phyloP scores from a whole-genome alignment of 2,329 filamentous ascomycete species.

The Fusarium chlamydosporum region DNA sequence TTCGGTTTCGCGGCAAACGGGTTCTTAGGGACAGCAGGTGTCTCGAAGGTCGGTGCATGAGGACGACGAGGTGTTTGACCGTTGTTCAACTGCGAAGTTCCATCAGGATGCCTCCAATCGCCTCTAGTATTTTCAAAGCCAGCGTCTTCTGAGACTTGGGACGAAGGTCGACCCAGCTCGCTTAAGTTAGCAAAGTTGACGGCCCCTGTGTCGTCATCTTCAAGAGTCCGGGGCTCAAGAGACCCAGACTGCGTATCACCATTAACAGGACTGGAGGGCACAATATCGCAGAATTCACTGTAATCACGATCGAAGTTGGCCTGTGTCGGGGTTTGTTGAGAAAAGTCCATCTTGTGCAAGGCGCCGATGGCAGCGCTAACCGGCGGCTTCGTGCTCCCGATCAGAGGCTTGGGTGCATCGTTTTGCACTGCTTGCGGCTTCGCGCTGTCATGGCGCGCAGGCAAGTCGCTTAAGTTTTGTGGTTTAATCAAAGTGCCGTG shows the following conservation, averaged over 20 bases:
- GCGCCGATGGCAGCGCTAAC: slow-evolving; percentile 36
- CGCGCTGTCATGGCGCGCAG: slow-evolving; percentile 44
- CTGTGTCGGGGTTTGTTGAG: slow-evolving; percentile 69
- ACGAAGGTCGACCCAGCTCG: slow-evolving; percentile 56
- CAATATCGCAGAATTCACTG: slow-evolving; percentile 57
- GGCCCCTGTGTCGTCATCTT: slow-evolving; percentile 65
- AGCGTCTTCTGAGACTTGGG: slow-evolving; percentile 60
- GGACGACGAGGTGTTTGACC: slow-evolving; percentile 54
- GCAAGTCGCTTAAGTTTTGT: slow-evolving; percentile 12
- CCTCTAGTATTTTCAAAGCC: slow-evolving; percentile 58
- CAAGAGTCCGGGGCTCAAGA: slow-evolving; percentile 56
- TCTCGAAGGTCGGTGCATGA: slow-evolving; percentile 59
- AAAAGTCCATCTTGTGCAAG: slow-evolving; percentile 60
- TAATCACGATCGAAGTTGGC: slow-evolving; percentile 71
- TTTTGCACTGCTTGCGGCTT: slow-evolving; percentile 38
- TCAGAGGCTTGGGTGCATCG: slow-evolving; percentile 42
- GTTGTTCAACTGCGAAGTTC: slow-evolving; percentile 54
- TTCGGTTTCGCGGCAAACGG: slow-evolving; percentile 60
- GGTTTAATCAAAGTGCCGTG: slow-evolving; percentile 14
- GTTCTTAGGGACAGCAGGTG: slow-evolving; percentile 64
- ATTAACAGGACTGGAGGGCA: slow-evolving; percentile 50
- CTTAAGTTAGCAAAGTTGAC: slow-evolving; percentile 62
- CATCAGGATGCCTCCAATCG: slow-evolving; percentile 57
- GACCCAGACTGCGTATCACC: slow-evolving; percentile 49
- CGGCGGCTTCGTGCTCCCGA: slow-evolving; percentile 36